These are phyloP conservation scores for Trichoderma arundinaceum DNA, from an alignment of 2,329 filamentous ascomycete genomes.

Conservation along the genomic window DNA sequence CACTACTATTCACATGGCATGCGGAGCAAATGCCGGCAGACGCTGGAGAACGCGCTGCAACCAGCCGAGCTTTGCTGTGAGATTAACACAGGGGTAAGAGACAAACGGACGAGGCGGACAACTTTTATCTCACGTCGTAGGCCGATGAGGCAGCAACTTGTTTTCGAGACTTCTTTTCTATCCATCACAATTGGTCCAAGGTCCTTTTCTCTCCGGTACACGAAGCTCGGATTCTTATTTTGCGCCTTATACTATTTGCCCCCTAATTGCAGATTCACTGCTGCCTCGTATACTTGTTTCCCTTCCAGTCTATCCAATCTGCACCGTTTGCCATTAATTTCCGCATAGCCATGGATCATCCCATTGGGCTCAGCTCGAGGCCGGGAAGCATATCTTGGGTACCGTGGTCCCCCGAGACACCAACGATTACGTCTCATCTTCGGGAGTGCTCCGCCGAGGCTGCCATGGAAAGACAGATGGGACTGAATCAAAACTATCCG, in stretches of 20 bases:
- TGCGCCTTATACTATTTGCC: not conserved
- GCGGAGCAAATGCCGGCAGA: constrained; percentile 4
- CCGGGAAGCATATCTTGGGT: constrained; percentile 18
- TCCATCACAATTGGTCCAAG: not conserved
- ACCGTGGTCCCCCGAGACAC: constrained; percentile 17
- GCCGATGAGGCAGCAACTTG: constrained; percentile 1
- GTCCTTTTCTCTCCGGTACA: not conserved
- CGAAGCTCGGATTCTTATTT: not conserved
- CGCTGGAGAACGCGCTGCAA: constrained; percentile 25
- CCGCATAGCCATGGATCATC: constrained; percentile 22
- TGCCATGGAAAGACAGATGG: constrained; percentile 15
- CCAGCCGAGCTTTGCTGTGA: constrained; percentile 20
- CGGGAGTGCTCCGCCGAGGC: constrained; percentile 27
- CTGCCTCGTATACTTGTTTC: not conserved
- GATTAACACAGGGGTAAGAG: constrained; percentile 18
- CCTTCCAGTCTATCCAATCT: not conserved
- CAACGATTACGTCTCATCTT: constrained; percentile 13
- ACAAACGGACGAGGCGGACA: constrained; percentile 28
- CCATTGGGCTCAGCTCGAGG: constrained; percentile 23
- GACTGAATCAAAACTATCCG: not conserved
- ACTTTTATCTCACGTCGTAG: not conserved
- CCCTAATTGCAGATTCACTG: not conserved
- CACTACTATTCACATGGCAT: not conserved
- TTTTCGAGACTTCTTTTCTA: not conserved
- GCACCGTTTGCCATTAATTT: not conserved